Percentiles rank a stretch among this genome's conserved stretches.
These are phyloP conservation scores for Hypomontagnella submonticulosa DNA, from an alignment of 495 filamentous ascomycete genomes.

Conservation along the genomic window DNA sequence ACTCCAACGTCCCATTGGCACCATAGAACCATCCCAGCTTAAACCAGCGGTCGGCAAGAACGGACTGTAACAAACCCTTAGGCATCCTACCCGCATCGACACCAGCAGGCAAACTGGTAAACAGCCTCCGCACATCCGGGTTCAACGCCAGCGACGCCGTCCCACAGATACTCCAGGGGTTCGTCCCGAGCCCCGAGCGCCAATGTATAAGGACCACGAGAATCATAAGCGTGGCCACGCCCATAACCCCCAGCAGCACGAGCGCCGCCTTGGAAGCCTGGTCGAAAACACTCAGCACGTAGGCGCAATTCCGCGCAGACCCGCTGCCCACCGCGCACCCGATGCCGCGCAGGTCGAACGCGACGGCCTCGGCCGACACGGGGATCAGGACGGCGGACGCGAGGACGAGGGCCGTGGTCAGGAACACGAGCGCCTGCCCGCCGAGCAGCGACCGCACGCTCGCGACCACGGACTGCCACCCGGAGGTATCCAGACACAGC, in stretches of 20 bases:
- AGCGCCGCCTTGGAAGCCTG: slow-evolving; percentile 42
- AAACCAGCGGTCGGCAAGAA: slow-evolving; percentile 47
- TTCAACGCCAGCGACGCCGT: slow-evolving; percentile 51
- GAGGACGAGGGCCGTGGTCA: slow-evolving; percentile 45
- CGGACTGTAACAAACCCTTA: slow-evolving; percentile 32
- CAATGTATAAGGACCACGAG: slow-evolving; percentile 44
- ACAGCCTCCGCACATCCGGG: slow-evolving; percentile 43
- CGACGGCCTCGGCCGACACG: slow-evolving; percentile 48
- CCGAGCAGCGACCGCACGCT: slow-evolving; percentile 40
- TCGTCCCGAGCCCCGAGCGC: slow-evolving; percentile 50
- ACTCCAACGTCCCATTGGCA: slow-evolving; percentile 45
- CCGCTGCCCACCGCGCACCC: slow-evolving; percentile 39
- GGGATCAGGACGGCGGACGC: slow-evolving; percentile 48
- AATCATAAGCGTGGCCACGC: slow-evolving; percentile 38
- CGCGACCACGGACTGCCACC: slow-evolving; percentile 40
- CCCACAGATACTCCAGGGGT: slow-evolving; percentile 57
- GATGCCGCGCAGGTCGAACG: slow-evolving; percentile 47
- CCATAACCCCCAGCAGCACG: slow-evolving; percentile 46
- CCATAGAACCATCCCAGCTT: slow-evolving; percentile 50
- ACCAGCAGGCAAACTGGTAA: slow-evolving; percentile 41
- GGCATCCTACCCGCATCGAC: slow-evolving; percentile 38
- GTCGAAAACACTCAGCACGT: slow-evolving; percentile 49
- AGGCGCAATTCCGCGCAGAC: slow-evolving; percentile 47
- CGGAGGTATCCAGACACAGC: slow-evolving; percentile 45
- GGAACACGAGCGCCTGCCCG: slow-evolving; percentile 45